Evolutionary conservation across 2,329 filamentous ascomycete genomes (phyloP).

Genomic region (Hortaea sp.): DNA sequence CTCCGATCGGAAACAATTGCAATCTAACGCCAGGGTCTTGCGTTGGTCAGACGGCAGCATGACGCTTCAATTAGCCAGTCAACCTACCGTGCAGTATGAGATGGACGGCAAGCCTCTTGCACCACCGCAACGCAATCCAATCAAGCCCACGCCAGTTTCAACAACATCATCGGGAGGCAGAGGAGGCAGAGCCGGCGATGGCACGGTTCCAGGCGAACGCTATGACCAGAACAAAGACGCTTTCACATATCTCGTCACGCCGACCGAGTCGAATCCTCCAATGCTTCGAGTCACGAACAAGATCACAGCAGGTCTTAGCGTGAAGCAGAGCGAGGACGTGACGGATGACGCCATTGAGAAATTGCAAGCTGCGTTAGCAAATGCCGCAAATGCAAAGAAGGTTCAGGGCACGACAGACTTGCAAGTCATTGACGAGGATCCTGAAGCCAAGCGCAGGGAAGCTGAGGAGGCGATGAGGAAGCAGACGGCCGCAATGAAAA

Average conservation of each 20-base stretch:
- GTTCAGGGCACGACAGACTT: conserved; percentile 49
- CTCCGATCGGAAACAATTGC: conserved; percentile 52
- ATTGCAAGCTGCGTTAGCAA: conserved; percentile 57
- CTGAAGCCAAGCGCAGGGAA: conserved; percentile 62
- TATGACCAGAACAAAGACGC: conserved; percentile 61
- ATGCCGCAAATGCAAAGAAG: conserved; percentile 47
- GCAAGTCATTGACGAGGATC: conserved; percentile 61
- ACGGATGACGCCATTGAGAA: conserved; percentile 62
- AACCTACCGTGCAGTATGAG: conserved; percentile 61
- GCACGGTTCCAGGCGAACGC: conserved; percentile 32
- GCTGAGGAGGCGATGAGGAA: conserved; percentile 59
- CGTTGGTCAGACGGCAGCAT: conserved; percentile 72
- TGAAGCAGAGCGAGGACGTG: conserved; percentile 56
- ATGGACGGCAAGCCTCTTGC: conserved; percentile 61
- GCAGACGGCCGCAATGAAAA: conserved; percentile 41
- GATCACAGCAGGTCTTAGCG: conserved; percentile 60
- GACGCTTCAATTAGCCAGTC: conserved; percentile 62
- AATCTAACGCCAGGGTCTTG: conserved; percentile 66
- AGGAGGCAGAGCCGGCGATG: conserved; percentile 15
- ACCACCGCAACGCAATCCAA: conserved; percentile 43
- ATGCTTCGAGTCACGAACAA: conserved; percentile 65
- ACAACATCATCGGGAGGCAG: conserved; percentile 23
- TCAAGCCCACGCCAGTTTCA: conserved; percentile 39
- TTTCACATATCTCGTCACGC: conserved; percentile 66
- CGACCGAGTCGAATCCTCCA: conserved; percentile 53